Conservation (phyloP, 1,139 yeast species). For the Geotrichum siamense region DNA sequence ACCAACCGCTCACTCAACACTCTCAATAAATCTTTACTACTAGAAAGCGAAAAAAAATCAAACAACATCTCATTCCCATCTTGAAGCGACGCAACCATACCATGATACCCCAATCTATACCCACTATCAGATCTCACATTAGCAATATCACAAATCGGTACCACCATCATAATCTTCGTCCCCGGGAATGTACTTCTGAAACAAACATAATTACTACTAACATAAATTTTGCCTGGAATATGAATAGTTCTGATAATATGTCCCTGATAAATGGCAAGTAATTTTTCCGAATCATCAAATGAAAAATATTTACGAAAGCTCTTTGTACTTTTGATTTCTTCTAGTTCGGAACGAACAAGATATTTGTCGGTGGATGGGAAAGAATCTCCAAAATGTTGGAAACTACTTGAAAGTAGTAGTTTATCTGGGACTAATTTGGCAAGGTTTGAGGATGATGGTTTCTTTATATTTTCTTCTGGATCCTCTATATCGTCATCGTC, state of each 20-base stretch:
- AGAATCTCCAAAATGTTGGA: constrained; percentile 42
- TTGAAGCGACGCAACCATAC: constrained; percentile 56
- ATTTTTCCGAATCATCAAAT: constrained; percentile 44
- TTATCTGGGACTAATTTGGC: background rate
- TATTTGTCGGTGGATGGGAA: constrained; percentile 31
- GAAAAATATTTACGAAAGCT: constrained; percentile 64
- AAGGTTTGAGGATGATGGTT: background rate
- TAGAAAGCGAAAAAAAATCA: constrained; percentile 57
- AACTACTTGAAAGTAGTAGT: background rate
- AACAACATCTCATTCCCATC: constrained; percentile 74
- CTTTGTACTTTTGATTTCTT: constrained; percentile 41
- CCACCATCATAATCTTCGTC: constrained; percentile 66
- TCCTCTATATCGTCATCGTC: background rate
- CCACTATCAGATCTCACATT: constrained; percentile 60
- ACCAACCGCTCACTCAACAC: background rate
- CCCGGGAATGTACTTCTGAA: constrained; percentile 79
- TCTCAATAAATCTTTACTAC: constrained; percentile 63
- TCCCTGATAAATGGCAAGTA: constrained; percentile 65
- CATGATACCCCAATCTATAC: constrained; percentile 58
- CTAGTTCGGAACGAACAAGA: constrained; percentile 42
- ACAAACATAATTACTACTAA: constrained; percentile 61
- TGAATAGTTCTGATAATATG: constrained; percentile 71
- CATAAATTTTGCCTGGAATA: constrained; percentile 70
- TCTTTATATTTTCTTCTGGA: background rate
- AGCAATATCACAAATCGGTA: constrained; percentile 69